Conservation (phyloP, 2,329 filamentous ascomycete genomes). For the Ophioceras dolichostomum region DNA sequence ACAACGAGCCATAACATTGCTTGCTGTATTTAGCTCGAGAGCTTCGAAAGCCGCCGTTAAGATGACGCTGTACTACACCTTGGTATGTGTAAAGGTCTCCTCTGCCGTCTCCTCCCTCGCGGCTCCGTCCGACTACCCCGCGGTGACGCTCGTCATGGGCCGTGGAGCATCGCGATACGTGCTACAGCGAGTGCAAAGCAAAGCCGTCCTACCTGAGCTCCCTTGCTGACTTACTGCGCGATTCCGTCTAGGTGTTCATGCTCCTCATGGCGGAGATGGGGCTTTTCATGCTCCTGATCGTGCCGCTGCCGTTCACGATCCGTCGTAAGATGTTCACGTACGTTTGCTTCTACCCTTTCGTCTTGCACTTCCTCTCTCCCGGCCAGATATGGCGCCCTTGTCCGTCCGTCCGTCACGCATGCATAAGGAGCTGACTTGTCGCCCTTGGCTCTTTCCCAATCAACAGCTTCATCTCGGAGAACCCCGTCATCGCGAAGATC, state of each 20-base stretch:
- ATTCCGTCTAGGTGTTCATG: conserved; percentile 59
- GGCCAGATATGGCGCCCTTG: not conserved
- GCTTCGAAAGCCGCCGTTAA: too few species aligned
- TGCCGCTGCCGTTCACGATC: conserved; percentile 79
- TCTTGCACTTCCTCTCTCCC: not conserved
- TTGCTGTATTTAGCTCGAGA: too few species aligned
- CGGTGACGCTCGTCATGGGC: too few species aligned
- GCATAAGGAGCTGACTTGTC: not conserved
- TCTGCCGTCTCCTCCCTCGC: too few species aligned
- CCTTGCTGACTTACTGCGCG: too few species aligned
- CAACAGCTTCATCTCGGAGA: conserved; percentile 81
- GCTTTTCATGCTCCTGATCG: conserved; percentile 65
- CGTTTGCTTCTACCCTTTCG: conserved; percentile 14
- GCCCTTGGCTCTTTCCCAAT: not conserved
- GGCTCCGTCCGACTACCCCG: too few species aligned
- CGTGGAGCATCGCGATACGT: too few species aligned
- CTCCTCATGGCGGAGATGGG: conserved; percentile 75
- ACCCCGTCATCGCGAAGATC: conserved; percentile 70
- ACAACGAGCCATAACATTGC: not conserved
- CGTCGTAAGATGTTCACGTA: conserved; percentile 75
- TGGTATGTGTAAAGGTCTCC: too few species aligned
- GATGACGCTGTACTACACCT: conserved; percentile 47
- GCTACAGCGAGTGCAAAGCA: too few species aligned
- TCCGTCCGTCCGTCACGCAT: not conserved
- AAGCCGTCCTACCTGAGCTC: too few species aligned